Conservation (phyloP, 2,329 filamentous ascomycete species). For the Paecilomyces niveus region DNA sequence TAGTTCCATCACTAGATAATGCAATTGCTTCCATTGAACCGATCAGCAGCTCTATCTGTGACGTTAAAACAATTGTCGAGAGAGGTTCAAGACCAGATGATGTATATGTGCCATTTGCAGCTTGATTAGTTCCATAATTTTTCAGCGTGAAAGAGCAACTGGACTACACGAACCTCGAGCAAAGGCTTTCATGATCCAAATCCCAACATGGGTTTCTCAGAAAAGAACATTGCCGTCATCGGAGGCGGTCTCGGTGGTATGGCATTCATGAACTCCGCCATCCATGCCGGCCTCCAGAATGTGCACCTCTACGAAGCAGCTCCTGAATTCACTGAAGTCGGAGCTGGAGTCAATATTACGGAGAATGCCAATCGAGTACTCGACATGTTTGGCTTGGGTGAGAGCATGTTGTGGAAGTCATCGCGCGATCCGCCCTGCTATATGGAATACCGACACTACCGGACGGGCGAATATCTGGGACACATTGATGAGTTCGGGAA, state of each 20-base stretch:
- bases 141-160: no score
- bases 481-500: slow-evolving; percentile 21
- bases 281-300: slow-evolving; percentile 24
- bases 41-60: no score
- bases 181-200: neutral
- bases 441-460: slow-evolving; percentile 23
- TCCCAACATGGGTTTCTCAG: slow-evolving; percentile 18
- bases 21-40: no score
- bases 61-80: no score
- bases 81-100: no score
- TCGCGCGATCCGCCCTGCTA: slow-evolving; percentile 24
- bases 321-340: slow-evolving; percentile 29
- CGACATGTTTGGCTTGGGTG: slow-evolving; percentile 22
- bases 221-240: slow-evolving; percentile 25
- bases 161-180: neutral
- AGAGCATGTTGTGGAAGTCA: slow-evolving; percentile 27
- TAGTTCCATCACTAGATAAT: no score
- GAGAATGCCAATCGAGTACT: slow-evolving; percentile 29
- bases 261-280: slow-evolving; percentile 28
- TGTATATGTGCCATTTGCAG: no score
- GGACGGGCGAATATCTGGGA: slow-evolving; percentile 20
- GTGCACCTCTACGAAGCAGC: slow-evolving; percentile 32
- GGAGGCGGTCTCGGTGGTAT: slow-evolving; percentile 32
- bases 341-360: slow-evolving; percentile 31
- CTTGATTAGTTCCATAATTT: neutral